Percentiles rank a stretch among this genome's conserved stretches.
phyloP scores from a whole-genome alignment of 1,284 basidiomycete species.

The Schizophyllum amplum region DNA sequence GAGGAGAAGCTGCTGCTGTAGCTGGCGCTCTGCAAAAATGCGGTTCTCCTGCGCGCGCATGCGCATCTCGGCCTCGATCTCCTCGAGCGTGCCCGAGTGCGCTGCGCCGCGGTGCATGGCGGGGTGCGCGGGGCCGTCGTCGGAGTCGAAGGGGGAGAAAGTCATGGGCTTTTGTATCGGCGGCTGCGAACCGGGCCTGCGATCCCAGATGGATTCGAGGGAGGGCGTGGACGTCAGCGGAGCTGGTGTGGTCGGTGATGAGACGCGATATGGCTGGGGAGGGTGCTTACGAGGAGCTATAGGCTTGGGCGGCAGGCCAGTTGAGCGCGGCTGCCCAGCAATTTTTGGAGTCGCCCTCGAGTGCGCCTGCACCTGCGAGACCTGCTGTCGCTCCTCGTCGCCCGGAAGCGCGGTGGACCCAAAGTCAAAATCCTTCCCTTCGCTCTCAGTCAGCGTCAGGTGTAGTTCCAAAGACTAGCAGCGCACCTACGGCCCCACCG shows the following conservation, averaged over 20 bases:
- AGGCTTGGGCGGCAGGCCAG: constrained; percentile 1
- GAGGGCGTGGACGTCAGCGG: constrained; percentile 15
- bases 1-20: constrained; percentile 18
- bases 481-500: constrained; percentile 57
- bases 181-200: constrained; percentile 33
- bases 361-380: constrained; percentile 7
- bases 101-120: constrained; percentile 27
- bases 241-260: neutral
- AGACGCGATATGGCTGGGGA: neutral
- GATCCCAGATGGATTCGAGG: constrained; percentile 71
- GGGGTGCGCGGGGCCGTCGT: constrained; percentile 20
- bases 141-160: constrained; percentile 24
- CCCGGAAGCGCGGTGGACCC: constrained; percentile 32
- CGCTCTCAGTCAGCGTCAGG: constrained; percentile 5
- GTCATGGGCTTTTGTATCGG: constrained; percentile 19
- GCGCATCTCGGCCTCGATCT: constrained; percentile 91
- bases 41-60: constrained; percentile 39
- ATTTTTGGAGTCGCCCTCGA: neutral
- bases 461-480: neutral
- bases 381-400: constrained; percentile 11
- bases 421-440: constrained; percentile 95
- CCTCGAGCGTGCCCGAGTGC: constrained; percentile 71
- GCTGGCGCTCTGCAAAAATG: constrained; percentile 20
- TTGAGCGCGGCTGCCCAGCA: neutral
- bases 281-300: neutral